Conservation (phyloP, 352 stramenopile genomes). For the Aphanomyces stellatus region DNA sequence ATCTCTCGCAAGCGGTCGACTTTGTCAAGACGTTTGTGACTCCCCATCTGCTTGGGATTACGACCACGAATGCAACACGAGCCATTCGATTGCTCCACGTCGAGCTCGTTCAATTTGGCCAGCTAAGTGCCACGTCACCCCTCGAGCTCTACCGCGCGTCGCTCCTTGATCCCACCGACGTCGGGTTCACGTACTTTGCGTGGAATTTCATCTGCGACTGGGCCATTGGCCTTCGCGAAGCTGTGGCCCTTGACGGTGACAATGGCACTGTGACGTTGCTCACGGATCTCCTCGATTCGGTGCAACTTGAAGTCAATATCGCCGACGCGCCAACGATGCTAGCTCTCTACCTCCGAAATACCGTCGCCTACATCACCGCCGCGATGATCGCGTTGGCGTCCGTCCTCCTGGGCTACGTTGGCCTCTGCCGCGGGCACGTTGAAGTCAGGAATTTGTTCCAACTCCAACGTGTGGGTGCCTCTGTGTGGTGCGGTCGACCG, state of each 20-base stretch:
- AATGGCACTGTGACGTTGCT: neutral
- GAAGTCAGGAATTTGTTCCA: conserved; percentile 1
- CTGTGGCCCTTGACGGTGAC: neutral
- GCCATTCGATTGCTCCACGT: neutral
- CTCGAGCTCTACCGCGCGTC: neutral
- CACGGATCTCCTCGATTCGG: neutral
- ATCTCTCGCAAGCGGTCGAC: neutral
- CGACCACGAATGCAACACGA: neutral
- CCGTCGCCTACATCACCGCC: neutral
- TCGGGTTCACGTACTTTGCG: neutral
- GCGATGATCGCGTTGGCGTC: neutral
- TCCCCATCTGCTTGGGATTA: neutral
- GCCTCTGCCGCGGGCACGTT: neutral
- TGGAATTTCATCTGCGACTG: conserved; percentile 9
- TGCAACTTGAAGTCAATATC: neutral
- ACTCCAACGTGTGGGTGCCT: neutral
- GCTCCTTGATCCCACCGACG: neutral
- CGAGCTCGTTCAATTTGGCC: neutral
- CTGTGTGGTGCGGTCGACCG: conserved; percentile 3
- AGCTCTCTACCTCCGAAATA: neutral
- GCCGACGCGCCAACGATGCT: neutral
- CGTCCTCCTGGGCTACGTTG: neutral
- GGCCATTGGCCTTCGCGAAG: neutral
- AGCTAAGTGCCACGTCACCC: neutral
- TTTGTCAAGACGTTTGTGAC: neutral